phyloP scores from a whole-genome alignment of 208 protist species.

The Acanthamoeba triangularis region DNA sequence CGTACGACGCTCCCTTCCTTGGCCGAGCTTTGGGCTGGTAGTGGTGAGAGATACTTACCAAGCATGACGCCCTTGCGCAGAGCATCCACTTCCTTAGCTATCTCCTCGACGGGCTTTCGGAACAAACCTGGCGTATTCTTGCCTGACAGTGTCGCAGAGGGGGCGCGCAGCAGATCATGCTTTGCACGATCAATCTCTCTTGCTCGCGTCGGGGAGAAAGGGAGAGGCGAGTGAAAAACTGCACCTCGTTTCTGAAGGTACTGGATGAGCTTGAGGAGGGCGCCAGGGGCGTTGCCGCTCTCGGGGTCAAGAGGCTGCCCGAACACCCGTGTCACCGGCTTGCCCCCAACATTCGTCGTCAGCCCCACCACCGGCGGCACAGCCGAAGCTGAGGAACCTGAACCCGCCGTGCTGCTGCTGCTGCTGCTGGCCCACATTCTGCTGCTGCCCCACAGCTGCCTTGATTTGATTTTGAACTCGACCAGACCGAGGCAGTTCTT shows the following conservation, averaged over 20 bases:
- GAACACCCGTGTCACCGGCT: neutral
- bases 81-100: neutral
- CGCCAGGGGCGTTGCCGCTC: neutral
- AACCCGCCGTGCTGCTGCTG: neutral
- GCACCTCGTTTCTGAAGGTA: constrained; percentile 36
- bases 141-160: neutral
- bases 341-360: neutral
- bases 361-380: no score
- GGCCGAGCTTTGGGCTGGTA: neutral
- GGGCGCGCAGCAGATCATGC: neutral
- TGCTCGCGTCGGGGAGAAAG: neutral
- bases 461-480: no score
- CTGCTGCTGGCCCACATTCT: neutral
- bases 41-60: neutral
- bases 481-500: no score
- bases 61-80: constrained; percentile 37
- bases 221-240: neutral
- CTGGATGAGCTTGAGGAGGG: constrained; percentile 37
- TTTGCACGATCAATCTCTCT: neutral
- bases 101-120: neutral
- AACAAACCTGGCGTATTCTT: constrained; percentile 39
- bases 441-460: neutral
- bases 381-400: neutral
- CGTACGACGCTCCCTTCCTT: no score
- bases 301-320: neutral